These are phyloP conservation scores for Glonium stellatum DNA, from an alignment of 495 filamentous ascomycete species.

Conservation along the genomic window DNA sequence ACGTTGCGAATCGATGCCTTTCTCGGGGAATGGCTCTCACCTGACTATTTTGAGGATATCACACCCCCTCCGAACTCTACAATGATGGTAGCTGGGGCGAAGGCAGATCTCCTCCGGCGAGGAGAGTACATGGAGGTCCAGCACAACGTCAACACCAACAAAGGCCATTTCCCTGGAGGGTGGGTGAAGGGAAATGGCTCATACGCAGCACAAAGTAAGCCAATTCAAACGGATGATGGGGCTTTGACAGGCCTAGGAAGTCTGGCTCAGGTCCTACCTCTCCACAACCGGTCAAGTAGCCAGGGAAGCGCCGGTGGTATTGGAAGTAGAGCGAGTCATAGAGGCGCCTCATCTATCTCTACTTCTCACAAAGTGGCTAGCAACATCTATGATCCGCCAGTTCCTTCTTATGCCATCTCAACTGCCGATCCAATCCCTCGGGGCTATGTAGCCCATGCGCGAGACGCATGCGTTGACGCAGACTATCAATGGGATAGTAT, in stretches of 20 bases:
- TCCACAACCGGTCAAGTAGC: conserved; percentile 41
- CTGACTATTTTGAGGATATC: conserved; percentile 87
- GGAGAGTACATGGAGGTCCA: conserved; percentile 53
- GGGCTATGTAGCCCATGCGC: conserved; percentile 87
- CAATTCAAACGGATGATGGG: conserved; percentile 30
- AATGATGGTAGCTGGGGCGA: conserved; percentile 80
- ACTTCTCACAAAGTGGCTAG: conserved; percentile 19
- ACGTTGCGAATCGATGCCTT: conserved; percentile 81
- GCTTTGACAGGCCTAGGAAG: conserved; percentile 26
- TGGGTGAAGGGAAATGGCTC: conserved; percentile 45
- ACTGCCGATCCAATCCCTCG: conserved; percentile 69
- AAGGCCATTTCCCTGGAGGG: conserved; percentile 53
- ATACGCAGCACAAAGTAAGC: conserved; percentile 10
- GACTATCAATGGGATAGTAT: conserved; percentile 97
- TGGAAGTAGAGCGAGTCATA: conserved; percentile 8
- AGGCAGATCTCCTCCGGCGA: conserved; percentile 69
- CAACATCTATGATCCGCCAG: conserved; percentile 59
- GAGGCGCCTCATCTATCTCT: conserved; percentile 3
- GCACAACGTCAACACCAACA: conserved; percentile 28
- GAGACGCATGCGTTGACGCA: conserved; percentile 74
- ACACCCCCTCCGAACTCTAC: conserved; percentile 79
- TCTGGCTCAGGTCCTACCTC: conserved; percentile 33
- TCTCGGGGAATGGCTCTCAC: conserved; percentile 90
- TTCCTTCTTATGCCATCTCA: conserved; percentile 78
- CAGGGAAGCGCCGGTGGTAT: conserved; percentile 20